Base-by-base conservation (phyloP, 805 yeast species). In the Cephaloascus albidus region DNA sequence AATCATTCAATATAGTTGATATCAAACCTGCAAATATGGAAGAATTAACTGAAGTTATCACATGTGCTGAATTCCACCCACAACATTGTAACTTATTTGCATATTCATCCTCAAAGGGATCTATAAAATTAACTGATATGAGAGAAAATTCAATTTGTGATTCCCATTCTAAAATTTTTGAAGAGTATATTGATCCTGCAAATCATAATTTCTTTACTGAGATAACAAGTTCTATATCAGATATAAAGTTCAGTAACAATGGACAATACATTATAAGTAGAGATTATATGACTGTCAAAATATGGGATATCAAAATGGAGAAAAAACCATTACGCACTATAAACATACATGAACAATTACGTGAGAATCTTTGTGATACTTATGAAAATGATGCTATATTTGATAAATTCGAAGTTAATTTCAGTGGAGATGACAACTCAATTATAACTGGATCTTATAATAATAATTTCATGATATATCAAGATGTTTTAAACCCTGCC, bases 281-380 rank as follows among this genome's bases (percentile, higher is more conserved):
- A 57, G 99, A 93, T 69, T 93, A 93, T 61, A 77, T 93, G 85
- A 86, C 96, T 10, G 96, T 90, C 27, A 93, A 93, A 63, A 83
- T 93, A 50, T 93, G 99, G 99, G 99, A 93, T 68, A 74, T 93
- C 45, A 87, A 87, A 47, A 93, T 93, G 98, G 96, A 93, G 63
- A 81, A 80, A 48, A 86, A 83, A 60, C 99, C 99, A 30, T 65
- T 94, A 42, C 87, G 87, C 61, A 89, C 97, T 14, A 89, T 93
- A 45, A 87, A 87, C 57, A 88, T 94, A 46, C 98, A 93, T 62
- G 97, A 93, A 58, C 94, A 86, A 58, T 75, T 93, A 54, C 78
- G 96, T 51, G 96, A 88, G 54, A 73, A 90, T 55, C 69, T 93
- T 54, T 90, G 97, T 65, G 97, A 94, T 60, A 88, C 97, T 35